Evolutionary conservation across 2,329 filamentous ascomycete species (phyloP).

Genomic region (Emericellopsis cladophorae): DNA sequence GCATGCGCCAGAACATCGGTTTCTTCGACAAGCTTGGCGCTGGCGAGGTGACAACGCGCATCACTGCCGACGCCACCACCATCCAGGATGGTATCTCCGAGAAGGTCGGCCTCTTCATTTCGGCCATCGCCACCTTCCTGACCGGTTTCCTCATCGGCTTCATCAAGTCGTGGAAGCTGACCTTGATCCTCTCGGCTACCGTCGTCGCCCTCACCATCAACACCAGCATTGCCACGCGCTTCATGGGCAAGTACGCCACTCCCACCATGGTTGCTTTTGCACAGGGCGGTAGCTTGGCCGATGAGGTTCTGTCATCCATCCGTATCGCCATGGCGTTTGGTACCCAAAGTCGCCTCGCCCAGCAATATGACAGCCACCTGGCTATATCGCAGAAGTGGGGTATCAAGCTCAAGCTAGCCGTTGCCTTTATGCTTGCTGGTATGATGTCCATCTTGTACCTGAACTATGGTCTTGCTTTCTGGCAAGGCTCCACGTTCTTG

Average conservation of each 20-base stretch:
- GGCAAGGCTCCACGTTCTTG: constrained; percentile 54
- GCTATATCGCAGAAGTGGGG: constrained; percentile 27
- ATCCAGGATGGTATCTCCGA: constrained; percentile 91
- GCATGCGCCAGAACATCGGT: constrained; percentile 78
- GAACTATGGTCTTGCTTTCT: constrained; percentile 81
- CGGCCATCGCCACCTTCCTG: constrained; percentile 69
- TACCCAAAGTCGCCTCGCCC: constrained; percentile 82
- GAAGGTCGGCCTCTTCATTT: constrained; percentile 69
- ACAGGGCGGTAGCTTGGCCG: constrained; percentile 68
- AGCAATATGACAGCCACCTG: constrained; percentile 71
- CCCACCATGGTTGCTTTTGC: constrained; percentile 68
- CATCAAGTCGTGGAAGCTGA: constrained; percentile 84
- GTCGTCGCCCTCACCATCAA: constrained; percentile 67
- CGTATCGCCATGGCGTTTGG: constrained; percentile 88
- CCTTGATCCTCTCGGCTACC: constrained; percentile 64
- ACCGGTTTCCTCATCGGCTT: constrained; percentile 87
- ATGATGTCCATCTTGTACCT: constrained; percentile 80
- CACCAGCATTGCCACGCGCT: constrained; percentile 61
- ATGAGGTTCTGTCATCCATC: constrained; percentile 59
- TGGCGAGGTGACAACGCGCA: constrained; percentile 86
- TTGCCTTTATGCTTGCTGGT: constrained; percentile 66
- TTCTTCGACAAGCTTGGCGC: constrained; percentile 90
- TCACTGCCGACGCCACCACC: constrained; percentile 86
- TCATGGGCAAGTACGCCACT: constrained; percentile 74
- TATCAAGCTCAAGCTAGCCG: constrained; percentile 57